Conservation (phyloP, 176 grass and related monocot species). For the Dendrocalamus sinicus region DNA sequence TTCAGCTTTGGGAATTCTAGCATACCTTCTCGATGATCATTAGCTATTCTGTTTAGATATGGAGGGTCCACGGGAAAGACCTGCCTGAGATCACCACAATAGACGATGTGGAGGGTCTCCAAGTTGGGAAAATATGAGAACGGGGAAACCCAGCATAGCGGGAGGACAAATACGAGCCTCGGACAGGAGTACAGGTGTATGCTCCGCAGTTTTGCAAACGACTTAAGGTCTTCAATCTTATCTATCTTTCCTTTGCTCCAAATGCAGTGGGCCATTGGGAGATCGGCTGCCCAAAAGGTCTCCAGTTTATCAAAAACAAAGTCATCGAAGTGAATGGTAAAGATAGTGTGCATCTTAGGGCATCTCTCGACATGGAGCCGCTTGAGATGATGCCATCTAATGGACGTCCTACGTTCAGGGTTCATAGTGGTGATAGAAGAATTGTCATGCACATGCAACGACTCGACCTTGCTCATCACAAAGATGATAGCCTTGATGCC, state of each 20-base stretch:
- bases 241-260: neutral
- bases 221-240: fast-evolving
- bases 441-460: neutral
- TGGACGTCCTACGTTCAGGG: too few relatives aligned
- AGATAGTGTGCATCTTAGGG: neutral
- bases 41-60: neutral
- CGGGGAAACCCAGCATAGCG: fast-evolving
- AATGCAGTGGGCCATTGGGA: neutral
- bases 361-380: neutral
- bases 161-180: neutral
- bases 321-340: fast-evolving
- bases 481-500: neutral
- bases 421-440: neutral
- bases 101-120: neutral
- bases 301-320: fast-evolving
- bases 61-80: neutral
- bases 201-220: neutral
- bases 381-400: neutral
- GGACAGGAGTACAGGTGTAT: neutral
- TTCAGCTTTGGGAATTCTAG: slow-evolving; percentile 16
- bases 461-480: neutral
- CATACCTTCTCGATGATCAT: too few relatives aligned
- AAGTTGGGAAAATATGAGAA: neutral
- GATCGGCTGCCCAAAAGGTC: neutral
- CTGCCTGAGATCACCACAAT: neutral